Base-by-base conservation (phyloP, 1,284 basidiomycete genomes). In the Cryptococcus sp. region DNA sequence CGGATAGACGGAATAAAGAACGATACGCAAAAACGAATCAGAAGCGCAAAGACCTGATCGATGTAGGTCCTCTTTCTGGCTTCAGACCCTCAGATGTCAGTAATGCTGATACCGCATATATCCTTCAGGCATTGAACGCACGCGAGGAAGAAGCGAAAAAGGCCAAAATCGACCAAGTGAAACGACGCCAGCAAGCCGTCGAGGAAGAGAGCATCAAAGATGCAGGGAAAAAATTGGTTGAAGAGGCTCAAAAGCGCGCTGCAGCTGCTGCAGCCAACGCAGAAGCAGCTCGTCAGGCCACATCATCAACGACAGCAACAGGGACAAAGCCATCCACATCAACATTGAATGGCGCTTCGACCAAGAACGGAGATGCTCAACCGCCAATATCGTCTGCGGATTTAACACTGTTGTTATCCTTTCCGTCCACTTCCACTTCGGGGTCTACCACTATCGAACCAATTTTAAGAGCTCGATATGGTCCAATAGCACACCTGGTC, bases 141-240 rank as follows among this genome's bases (percentile, higher is more conserved):
- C 82, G 88, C 23, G 93, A 96, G 69, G 84, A 86, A 40, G 87
- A 84, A 8, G 87, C 88, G 73, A 93, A 92, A 79, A 87, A 86
- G 72, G 82, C 86, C 1, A 83, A 84, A 58, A 66, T 84, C 51
- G 87, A 86, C 46, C 84, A 52, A 46, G 85, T 59, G 82, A 84
- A 63, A 79, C 82, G 62, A 83, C 86, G 66, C 83, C 85, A 69
- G 78, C 80, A 11, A 81, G 80, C 55, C 34, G 65, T 65, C 11
- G 81, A 83, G 5, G 88, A 91, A 25, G 88, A 90, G 68, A 81
- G 81, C 37, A 86, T 93, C 58, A 90, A 88, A 74, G 89, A 91
- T 54, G 87, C 87, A 52, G 91, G 91, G 0, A 81, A 86, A 58
- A 80, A 81, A 59, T 67, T 92, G 73, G 78, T 88, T 43, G 89